Evolutionary conservation across 306 rosid species (phyloP).

Genomic region (Cajanus cajan): DNA sequence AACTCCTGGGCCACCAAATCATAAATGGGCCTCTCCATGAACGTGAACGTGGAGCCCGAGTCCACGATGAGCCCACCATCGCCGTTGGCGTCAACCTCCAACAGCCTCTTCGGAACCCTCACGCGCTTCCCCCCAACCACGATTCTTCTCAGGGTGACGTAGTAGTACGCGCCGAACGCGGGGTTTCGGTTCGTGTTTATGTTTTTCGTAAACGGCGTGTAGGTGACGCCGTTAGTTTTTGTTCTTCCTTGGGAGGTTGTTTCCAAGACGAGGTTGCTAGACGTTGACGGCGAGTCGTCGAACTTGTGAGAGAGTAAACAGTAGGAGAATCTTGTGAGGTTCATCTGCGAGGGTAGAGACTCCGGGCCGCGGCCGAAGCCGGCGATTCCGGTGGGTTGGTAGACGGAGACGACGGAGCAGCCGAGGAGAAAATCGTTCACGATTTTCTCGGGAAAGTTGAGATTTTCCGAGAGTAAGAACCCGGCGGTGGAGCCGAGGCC

Average conservation of each 20-base stretch:
- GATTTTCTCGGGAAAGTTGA: constrained; percentile 44
- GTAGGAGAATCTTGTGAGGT: constrained; percentile 61
- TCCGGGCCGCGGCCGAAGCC: constrained; percentile 74
- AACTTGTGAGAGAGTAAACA: constrained; percentile 57
- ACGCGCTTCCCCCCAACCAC: constrained; percentile 50
- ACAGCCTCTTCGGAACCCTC: constrained; percentile 47
- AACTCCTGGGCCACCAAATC: constrained; percentile 54
- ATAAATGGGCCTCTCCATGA: constrained; percentile 60
- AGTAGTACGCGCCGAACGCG: constrained; percentile 50
- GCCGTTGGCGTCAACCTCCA: constrained; percentile 49
- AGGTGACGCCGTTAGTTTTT: constrained; percentile 35
- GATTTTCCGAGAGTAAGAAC: constrained; percentile 53
- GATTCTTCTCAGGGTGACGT: constrained; percentile 49
- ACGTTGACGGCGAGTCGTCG: constrained; percentile 46
- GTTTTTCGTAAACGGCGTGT: constrained; percentile 61
- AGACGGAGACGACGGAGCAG: constrained; percentile 60
- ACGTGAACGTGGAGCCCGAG: constrained; percentile 80
- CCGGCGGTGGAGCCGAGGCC: constrained; percentile 73
- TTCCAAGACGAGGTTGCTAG: constrained; percentile 51
- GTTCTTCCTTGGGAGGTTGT: neutral
- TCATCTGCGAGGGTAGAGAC: constrained; percentile 68
- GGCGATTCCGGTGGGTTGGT: constrained; percentile 72
- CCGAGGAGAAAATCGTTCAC: constrained; percentile 55
- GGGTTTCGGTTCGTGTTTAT: constrained; percentile 34
- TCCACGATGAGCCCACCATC: constrained; percentile 73